Percentiles rank a stretch among this genome's conserved stretches.
These are phyloP conservation scores for Microbotryum silenes-acaulis DNA, from an alignment of 1,284 basidiomycete species.

Conservation along the genomic window DNA sequence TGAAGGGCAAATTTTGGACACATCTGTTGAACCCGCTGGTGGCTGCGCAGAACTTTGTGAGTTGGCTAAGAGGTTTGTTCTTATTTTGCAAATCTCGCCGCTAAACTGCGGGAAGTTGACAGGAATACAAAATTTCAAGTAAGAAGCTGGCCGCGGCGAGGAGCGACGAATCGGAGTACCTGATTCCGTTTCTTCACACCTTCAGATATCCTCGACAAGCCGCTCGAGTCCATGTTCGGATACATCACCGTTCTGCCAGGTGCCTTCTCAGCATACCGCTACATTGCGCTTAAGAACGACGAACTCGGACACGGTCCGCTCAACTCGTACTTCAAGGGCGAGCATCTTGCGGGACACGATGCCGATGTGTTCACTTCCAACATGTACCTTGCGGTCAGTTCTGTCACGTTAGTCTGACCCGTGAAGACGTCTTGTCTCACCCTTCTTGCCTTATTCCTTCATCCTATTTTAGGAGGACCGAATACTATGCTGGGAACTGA, in stretches of 20 bases:
- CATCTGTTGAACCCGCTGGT: constrained; percentile 64
- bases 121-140: constrained; percentile 51
- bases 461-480: constrained; percentile 51
- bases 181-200: neutral
- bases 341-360: constrained; percentile 61
- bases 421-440: neutral
- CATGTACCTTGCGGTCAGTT: constrained; percentile 55
- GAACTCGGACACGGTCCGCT: constrained; percentile 77
- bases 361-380: constrained; percentile 78
- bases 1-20: constrained; percentile 79
- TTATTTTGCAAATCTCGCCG: neutral
- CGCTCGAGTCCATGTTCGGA: constrained; percentile 83
- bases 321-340: constrained; percentile 94
- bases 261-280: constrained; percentile 73
- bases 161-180: neutral
- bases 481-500: constrained; percentile 92
- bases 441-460: neutral
- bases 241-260: constrained; percentile 65
- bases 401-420: neutral
- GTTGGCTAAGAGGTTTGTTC: neutral
- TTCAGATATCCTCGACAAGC: constrained; percentile 78
- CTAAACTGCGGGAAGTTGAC: neutral
- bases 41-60: constrained; percentile 74
- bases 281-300: constrained; percentile 84
- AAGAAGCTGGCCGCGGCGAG: neutral